phyloP scores from a whole-genome alignment of 192 early-diverging fungal species.

The Bifiguratus adelaidae region DNA sequence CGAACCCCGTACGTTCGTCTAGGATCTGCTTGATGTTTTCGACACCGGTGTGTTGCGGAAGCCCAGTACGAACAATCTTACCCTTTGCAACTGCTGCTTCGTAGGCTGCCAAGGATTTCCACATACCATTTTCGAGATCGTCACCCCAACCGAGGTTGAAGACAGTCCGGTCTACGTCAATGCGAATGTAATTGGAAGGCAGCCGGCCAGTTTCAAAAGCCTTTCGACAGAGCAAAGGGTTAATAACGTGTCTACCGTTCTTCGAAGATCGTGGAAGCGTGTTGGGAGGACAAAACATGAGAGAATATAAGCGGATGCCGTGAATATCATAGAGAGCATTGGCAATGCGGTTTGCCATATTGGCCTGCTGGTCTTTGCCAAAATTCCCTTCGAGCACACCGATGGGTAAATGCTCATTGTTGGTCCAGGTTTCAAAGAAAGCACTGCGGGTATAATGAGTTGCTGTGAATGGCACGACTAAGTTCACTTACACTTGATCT shows the following conservation, averaged over 20 bases:
- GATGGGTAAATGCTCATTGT: slow-evolving; percentile 67
- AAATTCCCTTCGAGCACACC: slow-evolving; percentile 54
- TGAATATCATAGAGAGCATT: slow-evolving; percentile 44
- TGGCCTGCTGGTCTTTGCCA: slow-evolving; percentile 29
- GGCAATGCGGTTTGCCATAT: slow-evolving; percentile 42
- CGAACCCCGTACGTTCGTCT: slow-evolving; percentile 60
- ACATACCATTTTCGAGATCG: slow-evolving; percentile 30
- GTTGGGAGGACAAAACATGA: slow-evolving; percentile 43
- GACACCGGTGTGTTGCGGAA: slow-evolving; percentile 61
- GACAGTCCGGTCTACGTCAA: slow-evolving; percentile 47
- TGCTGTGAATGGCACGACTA: background rate
- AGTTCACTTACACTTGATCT: slow-evolving; percentile 28
- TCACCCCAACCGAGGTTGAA: slow-evolving; percentile 50
- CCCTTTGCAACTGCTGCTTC: slow-evolving; percentile 12
- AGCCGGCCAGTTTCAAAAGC: slow-evolving; percentile 53
- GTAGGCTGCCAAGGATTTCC: slow-evolving; percentile 26
- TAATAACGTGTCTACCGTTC: slow-evolving; percentile 55
- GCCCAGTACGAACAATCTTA: slow-evolving; percentile 16
- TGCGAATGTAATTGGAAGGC: slow-evolving; percentile 35
- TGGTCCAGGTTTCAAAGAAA: slow-evolving; percentile 52
- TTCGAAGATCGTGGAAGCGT: slow-evolving; percentile 58
- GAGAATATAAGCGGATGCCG: slow-evolving; percentile 48
- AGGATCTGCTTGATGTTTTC: slow-evolving; percentile 45
- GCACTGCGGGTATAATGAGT: slow-evolving; percentile 20
- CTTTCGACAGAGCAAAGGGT: slow-evolving; percentile 52